These are phyloP conservation scores for sunflower (Helianthus annuus) DNA, from an alignment of 129 eudicot genomes.

Conservation along the genomic window DNA sequence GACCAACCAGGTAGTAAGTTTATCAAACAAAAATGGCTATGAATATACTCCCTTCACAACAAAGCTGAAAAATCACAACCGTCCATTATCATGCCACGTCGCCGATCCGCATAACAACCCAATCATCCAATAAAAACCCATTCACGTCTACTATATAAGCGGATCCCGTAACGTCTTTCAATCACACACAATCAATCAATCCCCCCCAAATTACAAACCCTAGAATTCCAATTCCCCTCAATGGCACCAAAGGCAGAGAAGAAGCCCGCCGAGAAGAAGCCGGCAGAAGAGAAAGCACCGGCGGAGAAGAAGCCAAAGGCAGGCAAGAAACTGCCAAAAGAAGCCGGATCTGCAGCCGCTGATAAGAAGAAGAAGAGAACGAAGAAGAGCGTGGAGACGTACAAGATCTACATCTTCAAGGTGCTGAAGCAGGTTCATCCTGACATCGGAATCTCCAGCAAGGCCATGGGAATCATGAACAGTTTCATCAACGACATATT, in stretches of 20 bases:
- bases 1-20: no score
- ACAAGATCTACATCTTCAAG: conserved; percentile 84
- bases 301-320: conserved; percentile 78
- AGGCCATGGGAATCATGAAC: conserved; percentile 78
- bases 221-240: not conserved
- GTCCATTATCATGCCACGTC: conserved; percentile 17
- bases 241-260: conserved; percentile 73
- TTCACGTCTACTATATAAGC: conserved; percentile 14
- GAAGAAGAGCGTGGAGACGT: conserved; percentile 67
- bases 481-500: conserved; percentile 66
- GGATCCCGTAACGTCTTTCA: not conserved
- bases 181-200: not conserved
- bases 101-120: conserved; percentile 10
- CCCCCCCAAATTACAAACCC: conserved; percentile 29
- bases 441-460: conserved; percentile 63
- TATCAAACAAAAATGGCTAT: no score
- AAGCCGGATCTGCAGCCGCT: conserved; percentile 43
- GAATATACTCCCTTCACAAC: no score
- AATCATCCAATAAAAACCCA: conserved; percentile 13
- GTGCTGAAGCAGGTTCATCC: conserved; percentile 73
- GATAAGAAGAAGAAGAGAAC: conserved; percentile 77
- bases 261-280: conserved; percentile 63
- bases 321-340: conserved; percentile 70
- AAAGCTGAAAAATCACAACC: not conserved
- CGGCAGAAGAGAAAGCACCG: conserved; percentile 58